Evolutionary conservation across 495 filamentous ascomycete species (phyloP).

Genomic region (Trichocladium uniseriatum): DNA sequence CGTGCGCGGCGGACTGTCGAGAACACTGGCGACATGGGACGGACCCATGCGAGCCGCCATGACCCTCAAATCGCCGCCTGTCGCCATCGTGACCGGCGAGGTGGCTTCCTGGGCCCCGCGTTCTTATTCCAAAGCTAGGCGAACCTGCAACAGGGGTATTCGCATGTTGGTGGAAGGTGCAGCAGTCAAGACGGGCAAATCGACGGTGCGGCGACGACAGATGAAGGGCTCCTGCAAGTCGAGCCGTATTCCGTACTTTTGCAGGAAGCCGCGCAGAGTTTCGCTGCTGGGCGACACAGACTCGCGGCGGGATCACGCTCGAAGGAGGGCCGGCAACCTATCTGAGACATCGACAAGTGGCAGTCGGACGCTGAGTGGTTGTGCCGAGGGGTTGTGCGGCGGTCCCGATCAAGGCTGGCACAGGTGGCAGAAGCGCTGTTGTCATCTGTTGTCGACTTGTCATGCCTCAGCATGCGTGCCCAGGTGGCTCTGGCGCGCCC

Average conservation of each 20-base stretch:
- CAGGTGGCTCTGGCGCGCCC: slow-evolving; percentile 7
- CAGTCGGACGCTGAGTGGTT: slow-evolving; percentile 15
- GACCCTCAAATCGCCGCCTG: slow-evolving; percentile 12
- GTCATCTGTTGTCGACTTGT: slow-evolving; percentile 2
- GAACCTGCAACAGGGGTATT: background rate
- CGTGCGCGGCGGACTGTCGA: slow-evolving; percentile 26
- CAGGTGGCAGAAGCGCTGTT: slow-evolving; percentile 15
- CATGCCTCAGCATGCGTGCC: too few species aligned
- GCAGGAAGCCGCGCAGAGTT: background rate
- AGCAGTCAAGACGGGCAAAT: too few species aligned
- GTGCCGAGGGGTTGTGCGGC: background rate
- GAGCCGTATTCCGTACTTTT: too few species aligned
- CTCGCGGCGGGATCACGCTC: slow-evolving; percentile 17
- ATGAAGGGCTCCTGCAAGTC: background rate
- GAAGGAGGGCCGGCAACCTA: slow-evolving; percentile 17
- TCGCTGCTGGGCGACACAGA: slow-evolving; percentile 4
- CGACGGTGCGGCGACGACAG: background rate
- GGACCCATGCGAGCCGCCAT: slow-evolving; percentile 17
- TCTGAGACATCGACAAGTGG: slow-evolving; percentile 29
- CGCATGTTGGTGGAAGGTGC: slow-evolving; percentile 19
- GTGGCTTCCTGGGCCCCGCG: background rate
- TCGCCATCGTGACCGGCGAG: slow-evolving; percentile 11
- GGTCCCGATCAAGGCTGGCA: slow-evolving; percentile 2
- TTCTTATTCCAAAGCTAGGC: slow-evolving; percentile 5
- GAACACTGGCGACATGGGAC: slow-evolving; percentile 16